Evolutionary conservation across 179 eudicot genomes (phyloP).

Genomic region (Actinidia arguta): DNA sequence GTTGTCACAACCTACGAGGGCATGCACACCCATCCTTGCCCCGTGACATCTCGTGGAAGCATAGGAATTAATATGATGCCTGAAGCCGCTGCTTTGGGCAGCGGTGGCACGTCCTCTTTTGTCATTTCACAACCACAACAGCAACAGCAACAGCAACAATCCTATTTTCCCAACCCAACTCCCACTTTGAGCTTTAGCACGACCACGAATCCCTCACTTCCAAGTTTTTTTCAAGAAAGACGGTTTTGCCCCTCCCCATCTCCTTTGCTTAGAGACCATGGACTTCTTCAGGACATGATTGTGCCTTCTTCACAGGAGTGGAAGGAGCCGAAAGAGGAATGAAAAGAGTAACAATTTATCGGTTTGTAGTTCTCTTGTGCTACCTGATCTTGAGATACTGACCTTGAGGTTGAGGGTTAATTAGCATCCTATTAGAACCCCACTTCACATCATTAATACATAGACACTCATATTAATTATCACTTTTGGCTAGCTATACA

Average conservation of each 20-base stretch:
- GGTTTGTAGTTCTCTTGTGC: constrained; percentile 23
- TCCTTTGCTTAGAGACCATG: constrained; percentile 52
- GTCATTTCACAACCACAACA: constrained; percentile 27
- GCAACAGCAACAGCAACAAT: constrained; percentile 29
- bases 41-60: constrained; percentile 38
- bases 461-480: too few relatives aligned
- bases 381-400: constrained; percentile 9
- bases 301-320: constrained; percentile 61
- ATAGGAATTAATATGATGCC: constrained; percentile 21
- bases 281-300: constrained; percentile 73
- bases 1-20: constrained; percentile 59
- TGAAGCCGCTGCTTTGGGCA: constrained; percentile 17
- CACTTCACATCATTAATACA: too few relatives aligned
- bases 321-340: constrained; percentile 48
- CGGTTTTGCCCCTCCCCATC: constrained; percentile 33
- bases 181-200: constrained; percentile 24
- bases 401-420: constrained; percentile 12
- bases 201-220: constrained; percentile 14
- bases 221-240: constrained; percentile 25
- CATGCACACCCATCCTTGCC: constrained; percentile 44
- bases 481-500: not conserved
- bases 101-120: constrained; percentile 19
- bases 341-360: not conserved
- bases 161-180: constrained; percentile 30
- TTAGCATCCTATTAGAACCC: too few relatives aligned